Evolutionary conservation across 2,329 filamentous ascomycete species (phyloP), one percentile per base, ranked within the genome.

Genomic region (Aspergillus pseudoterreus): DNA sequence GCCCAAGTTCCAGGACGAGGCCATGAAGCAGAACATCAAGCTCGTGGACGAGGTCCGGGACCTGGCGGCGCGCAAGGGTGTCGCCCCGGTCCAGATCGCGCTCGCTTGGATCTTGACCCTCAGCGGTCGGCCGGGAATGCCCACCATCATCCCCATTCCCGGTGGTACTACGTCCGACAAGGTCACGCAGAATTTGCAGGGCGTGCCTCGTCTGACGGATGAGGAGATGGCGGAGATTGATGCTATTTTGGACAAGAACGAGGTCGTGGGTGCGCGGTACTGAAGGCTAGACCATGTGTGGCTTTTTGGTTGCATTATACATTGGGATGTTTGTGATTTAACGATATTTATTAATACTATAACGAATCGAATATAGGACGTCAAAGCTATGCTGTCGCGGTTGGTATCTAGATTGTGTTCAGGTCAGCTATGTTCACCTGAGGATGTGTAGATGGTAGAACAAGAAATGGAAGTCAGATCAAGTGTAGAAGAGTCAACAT

Each of bases 1-100:
- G 46, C 75, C 78, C 2, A 74, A 78, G 15, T 83, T 81, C 67
- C 71, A 78, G 52, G 72, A 74, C 2, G 78, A 76, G 42, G 75
- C 75, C 48, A 76, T 81, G 60, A 63, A 73, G 42, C 70, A 76
- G 51, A 82, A 82, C 59, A 62, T 78, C 19, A 69, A 75, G 59
- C 70, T 81, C 8, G 73, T 80, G 12, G 63, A 75, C 3, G 70
- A 75, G 52, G 62, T 80, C 8, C 67, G 73, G 45, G 64, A 66
- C 14, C 60, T 81, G 43, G 78, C 78, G 0, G 51, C 67, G 52
- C 68, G 68, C 47, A 80, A 79, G 58, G 70, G 69, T 9, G 62
- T 70, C 22, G 68, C 74, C 2, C 68, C 72, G 2, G 69, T 72
- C 6, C 78, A 81, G 63, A 64, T 81, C 32, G 78, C 74, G 1